These are phyloP conservation scores for Sugiyamaella chiloensis DNA, from an alignment of 805 yeast genomes.

Conservation along the genomic window DNA sequence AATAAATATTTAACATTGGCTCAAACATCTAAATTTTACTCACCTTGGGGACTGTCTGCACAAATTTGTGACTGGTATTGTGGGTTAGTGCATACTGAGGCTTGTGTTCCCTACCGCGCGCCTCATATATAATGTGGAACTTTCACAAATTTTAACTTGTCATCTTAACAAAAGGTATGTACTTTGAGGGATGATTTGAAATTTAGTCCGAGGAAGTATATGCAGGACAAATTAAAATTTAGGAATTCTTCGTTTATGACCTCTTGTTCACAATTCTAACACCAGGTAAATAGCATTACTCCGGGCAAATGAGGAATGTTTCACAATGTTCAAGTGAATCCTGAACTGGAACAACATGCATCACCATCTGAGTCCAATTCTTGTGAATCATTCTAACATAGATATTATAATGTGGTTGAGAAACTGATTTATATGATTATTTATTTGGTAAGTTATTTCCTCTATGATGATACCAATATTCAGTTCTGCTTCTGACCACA, in stretches of 20 bases:
- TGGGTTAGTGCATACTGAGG: too few relatives aligned
- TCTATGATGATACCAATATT: slow-evolving; percentile 62
- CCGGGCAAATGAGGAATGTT: slow-evolving; percentile 25
- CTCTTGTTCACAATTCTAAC: slow-evolving; percentile 19
- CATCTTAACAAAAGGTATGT: slow-evolving; percentile 1
- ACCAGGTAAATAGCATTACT: slow-evolving; percentile 12
- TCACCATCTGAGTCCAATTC: slow-evolving; percentile 79
- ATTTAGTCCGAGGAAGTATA: slow-evolving; percentile 62
- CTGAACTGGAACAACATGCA: slow-evolving; percentile 94
- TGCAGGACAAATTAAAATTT: slow-evolving; percentile 63
- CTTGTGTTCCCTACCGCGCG: too few relatives aligned
- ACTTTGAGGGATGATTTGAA: slow-evolving; percentile 18
- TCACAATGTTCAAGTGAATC: slow-evolving; percentile 41
- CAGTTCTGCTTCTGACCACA: slow-evolving; percentile 98
- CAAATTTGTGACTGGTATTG: too few relatives aligned
- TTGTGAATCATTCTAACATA: slow-evolving; percentile 9
- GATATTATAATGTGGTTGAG: too few relatives aligned
- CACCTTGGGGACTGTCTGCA: too few relatives aligned
- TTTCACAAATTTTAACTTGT: neutral
- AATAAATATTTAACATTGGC: too few relatives aligned
- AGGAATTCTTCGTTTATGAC: slow-evolving; percentile 82
- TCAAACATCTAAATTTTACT: too few relatives aligned
- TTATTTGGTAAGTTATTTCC: slow-evolving; percentile 2
- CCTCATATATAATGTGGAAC: too few relatives aligned
- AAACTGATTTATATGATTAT: slow-evolving; percentile 15